Base-by-base conservation (phyloP, 108 stramenopile species). In the Poteriospumella lacustris region DNA sequence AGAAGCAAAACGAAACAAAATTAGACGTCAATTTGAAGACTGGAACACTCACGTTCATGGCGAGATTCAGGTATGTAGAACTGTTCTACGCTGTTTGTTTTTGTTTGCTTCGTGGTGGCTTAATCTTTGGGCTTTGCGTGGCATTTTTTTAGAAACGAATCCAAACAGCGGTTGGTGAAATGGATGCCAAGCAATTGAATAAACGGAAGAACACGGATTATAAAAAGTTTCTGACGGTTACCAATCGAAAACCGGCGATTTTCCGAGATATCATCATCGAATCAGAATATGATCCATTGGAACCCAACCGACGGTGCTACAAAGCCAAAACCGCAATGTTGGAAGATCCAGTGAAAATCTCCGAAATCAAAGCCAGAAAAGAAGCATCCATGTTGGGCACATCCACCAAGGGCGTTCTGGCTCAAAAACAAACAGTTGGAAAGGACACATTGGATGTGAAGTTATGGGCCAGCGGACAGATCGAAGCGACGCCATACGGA, bases 251-350 rank as follows among this genome's bases (percentile, higher is more conserved):
- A 60, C 80, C 77, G 1, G 68, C 73, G 29, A 79, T 85, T 28
- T 85, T 85, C 56, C 81, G 81, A 0, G 84, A 85, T 59, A 85
- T 85, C 31, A 81, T 85, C 38, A 85, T 85, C 60, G 84, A 81
- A 38, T 81, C 80, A 67, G 82, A 83, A 68, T 82, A 78, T 31
- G 68, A 83, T 43, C 82, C 82, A 24, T 76, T 80, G 2, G 33
- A 44, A 28, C 73, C 77, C 1, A 81, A 81, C 40, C 39, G 79
- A 26, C 26, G 31, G 33, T 58, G 44, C 28, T 3, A 78, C n/a
- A 67, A 72, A 36, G 82, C 64, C 38, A 36, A 43, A 1, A 34
- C 78, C 34, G 47, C 39, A 1, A 29, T 36, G 39, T 2, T 82
- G 9, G 33, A 79, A 1, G 59, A 24, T 85, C 34, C 56, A 44